A percentile compares a stretch with the other conserved stretches of the same genome.
Conservation (phyloP, 2,329 filamentous ascomycete genomes). For the Cordyceps sp. region DNA sequence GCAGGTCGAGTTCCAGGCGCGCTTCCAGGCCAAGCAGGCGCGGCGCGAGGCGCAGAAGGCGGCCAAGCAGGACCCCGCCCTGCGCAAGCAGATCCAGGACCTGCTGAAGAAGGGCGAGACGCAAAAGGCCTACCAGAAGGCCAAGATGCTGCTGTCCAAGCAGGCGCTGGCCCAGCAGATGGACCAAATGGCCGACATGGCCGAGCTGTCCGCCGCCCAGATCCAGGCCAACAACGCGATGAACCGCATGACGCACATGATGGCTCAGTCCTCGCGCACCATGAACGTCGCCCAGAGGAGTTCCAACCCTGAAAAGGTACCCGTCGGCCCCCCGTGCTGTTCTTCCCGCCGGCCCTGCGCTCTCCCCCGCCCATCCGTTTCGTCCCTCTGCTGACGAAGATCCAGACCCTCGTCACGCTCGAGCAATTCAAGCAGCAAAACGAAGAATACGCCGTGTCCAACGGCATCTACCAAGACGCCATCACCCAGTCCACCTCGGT, state of each 20-base stretch:
- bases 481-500: slow-evolving; percentile 61
- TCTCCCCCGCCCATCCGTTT: neutral
- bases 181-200: slow-evolving; percentile 49
- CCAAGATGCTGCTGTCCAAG: slow-evolving; percentile 44
- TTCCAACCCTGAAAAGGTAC: slow-evolving; percentile 40
- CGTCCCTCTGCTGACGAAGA: neutral
- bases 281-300: slow-evolving; percentile 42
- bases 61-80: slow-evolving; percentile 40
- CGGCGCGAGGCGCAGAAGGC: slow-evolving; percentile 44
- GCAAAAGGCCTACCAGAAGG: slow-evolving; percentile 46
- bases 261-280: slow-evolving; percentile 40
- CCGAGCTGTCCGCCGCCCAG: slow-evolving; percentile 40
- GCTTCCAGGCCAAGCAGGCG: slow-evolving; percentile 46
- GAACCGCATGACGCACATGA: slow-evolving; percentile 50
- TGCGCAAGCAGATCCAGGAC: slow-evolving; percentile 47
- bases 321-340: no score
- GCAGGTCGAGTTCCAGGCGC: slow-evolving; percentile 46
- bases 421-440: slow-evolving; percentile 46
- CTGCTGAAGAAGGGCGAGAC: slow-evolving; percentile 46
- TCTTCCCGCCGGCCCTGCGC: neutral
- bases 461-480: slow-evolving; percentile 71
- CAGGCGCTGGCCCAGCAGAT: slow-evolving; percentile 46
- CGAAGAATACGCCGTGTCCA: slow-evolving; percentile 47
- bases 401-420: slow-evolving; percentile 38
- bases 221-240: slow-evolving; percentile 49